Conservation (phyloP, 208 protist species). For the Tritrichomonas musculus region DNA sequence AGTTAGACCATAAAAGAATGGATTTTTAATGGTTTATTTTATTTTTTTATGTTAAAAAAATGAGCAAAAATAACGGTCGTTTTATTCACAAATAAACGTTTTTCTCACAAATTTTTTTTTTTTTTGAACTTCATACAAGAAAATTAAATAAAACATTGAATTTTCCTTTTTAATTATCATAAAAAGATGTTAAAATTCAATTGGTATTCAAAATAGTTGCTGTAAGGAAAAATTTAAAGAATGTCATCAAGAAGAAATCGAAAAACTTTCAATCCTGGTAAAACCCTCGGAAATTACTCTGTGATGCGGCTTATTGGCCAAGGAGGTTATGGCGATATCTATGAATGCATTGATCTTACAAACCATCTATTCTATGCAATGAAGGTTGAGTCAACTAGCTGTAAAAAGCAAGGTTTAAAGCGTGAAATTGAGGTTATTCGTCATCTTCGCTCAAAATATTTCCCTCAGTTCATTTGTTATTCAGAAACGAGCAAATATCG, state of each 20-base stretch:
- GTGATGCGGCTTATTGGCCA: neutral
- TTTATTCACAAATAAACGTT: too few relatives aligned
- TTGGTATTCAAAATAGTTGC: too few relatives aligned
- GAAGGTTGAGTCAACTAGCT: neutral
- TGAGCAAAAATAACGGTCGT: too few relatives aligned
- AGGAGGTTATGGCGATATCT: neutral
- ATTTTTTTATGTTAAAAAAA: too few relatives aligned
- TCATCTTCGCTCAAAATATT: neutral
- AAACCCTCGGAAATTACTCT: neutral
- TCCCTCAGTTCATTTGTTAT: neutral
- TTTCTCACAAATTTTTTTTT: too few relatives aligned
- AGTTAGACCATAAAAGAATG: too few relatives aligned
- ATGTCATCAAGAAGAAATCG: neutral
- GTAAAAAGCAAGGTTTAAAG: neutral
- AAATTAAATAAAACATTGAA: too few relatives aligned
- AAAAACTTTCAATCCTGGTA: neutral
- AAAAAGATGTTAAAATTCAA: too few relatives aligned
- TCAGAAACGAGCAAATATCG: neutral
- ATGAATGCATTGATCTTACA: neutral
- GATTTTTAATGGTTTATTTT: too few relatives aligned
- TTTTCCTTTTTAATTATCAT: too few relatives aligned
- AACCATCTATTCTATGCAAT: neutral
- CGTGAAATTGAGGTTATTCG: neutral
- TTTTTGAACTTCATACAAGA: too few relatives aligned
- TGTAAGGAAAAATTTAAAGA: too few relatives aligned